A percentile compares a stretch with the other conserved stretches of the same genome.
These are phyloP conservation scores for Thinopyrum elongatum DNA, from an alignment of 176 grass and related monocot species.

Conservation along the genomic window DNA sequence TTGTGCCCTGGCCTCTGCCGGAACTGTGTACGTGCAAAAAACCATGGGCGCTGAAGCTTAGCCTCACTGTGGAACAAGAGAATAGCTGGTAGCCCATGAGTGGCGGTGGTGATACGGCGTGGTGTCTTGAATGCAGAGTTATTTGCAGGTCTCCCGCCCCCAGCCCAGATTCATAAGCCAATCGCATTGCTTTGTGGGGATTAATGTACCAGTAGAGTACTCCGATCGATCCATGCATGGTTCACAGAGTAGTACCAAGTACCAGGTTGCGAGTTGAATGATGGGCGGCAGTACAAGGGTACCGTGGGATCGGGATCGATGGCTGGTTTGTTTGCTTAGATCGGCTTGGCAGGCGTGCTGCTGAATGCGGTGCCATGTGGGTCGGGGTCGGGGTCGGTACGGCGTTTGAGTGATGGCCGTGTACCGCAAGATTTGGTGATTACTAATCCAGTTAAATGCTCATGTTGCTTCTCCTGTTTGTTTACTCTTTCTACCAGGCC, in stretches of 20 bases:
- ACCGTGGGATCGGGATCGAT: no score
- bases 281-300: not conserved
- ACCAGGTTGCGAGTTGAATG: not conserved
- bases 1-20: not conserved
- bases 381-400: no score
- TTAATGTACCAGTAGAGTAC: not conserved
- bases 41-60: no score
- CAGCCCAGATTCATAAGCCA: slow-evolving; percentile 1
- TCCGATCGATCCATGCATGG: not conserved
- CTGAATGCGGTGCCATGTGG: not conserved
- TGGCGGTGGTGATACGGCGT: not conserved
- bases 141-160: slow-evolving; percentile 20
- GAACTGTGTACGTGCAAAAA: not conserved
- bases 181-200: not conserved
- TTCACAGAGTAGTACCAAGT: not conserved
- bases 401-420: not conserved
- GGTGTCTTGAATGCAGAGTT: slow-evolving; percentile 21
- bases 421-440: slow-evolving; percentile 9
- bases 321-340: not conserved
- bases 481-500: no score
- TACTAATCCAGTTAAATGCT: slow-evolving; percentile 9
- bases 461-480: not conserved
- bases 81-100: no score
- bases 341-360: not conserved
- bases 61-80: no score